Evolutionary conservation across 2,329 filamentous ascomycete genomes (phyloP).

Genomic region (Verticillium alfalfae): DNA sequence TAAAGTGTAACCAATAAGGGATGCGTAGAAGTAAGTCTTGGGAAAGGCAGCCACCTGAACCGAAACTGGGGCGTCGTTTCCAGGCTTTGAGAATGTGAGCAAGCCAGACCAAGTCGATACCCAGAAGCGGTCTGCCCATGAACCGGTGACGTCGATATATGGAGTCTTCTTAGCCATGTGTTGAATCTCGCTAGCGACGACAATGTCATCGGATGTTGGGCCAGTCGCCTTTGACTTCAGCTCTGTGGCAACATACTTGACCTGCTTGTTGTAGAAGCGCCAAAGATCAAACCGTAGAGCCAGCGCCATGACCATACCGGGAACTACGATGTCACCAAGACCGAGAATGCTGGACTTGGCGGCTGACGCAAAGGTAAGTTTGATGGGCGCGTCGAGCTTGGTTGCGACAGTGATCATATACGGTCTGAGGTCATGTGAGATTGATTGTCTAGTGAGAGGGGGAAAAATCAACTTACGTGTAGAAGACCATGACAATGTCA

Average conservation of each 20-base stretch:
- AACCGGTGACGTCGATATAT: constrained; percentile 58
- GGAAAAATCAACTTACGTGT: constrained; percentile 48
- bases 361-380: constrained; percentile 69
- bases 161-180: constrained; percentile 34
- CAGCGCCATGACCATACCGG: constrained; percentile 83
- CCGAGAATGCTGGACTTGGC: constrained; percentile 77
- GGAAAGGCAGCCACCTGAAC: constrained; percentile 52
- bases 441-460: constrained; percentile 11
- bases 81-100: constrained; percentile 3
- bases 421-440: constrained; percentile 40
- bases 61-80: constrained; percentile 20
- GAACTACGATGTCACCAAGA: constrained; percentile 88
- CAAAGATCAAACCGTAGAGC: constrained; percentile 90
- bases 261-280: constrained; percentile 69
- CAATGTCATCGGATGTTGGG: constrained; percentile 22
- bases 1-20: constrained; percentile 67
- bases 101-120: constrained; percentile 31
- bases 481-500: constrained; percentile 90
- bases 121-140: constrained; percentile 86
- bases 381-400: constrained; percentile 86
- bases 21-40: constrained; percentile 81
- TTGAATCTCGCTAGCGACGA: constrained; percentile 30
- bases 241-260: constrained; percentile 38
- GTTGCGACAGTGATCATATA: constrained; percentile 87
- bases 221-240: constrained; percentile 24